Evolutionary conservation across 2,329 filamentous ascomycete species (phyloP).

Genomic region (Neofusicoccum ribis): DNA sequence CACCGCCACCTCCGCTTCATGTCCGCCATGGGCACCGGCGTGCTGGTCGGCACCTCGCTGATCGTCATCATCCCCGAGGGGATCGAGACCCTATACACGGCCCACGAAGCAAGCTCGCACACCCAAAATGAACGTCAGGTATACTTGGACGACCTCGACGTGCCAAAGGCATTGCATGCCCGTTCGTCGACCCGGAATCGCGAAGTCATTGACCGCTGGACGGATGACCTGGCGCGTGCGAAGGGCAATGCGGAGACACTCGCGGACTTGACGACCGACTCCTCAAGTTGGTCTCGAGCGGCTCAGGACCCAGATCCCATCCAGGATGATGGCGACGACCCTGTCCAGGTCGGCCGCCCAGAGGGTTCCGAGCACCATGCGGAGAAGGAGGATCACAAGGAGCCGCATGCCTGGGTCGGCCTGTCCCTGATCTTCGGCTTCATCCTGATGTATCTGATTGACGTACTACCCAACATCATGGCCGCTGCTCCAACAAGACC

Average conservation of each 20-base stretch:
- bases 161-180: background rate
- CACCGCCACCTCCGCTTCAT: slow-evolving; percentile 84
- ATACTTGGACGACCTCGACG: background rate
- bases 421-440: slow-evolving; percentile 86
- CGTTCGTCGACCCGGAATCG: background rate
- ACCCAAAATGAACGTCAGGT: background rate
- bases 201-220: slow-evolving; percentile 6
- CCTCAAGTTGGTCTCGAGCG: background rate
- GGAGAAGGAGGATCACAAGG: slow-evolving; percentile 42
- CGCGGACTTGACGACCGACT: background rate
- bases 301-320: slow-evolving; percentile 30
- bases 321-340: slow-evolving; percentile 39
- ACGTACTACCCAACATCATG: slow-evolving; percentile 48
- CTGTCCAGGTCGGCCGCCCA: slow-evolving; percentile 34
- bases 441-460: slow-evolving; percentile 94
- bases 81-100: slow-evolving; percentile 80
- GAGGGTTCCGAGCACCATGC: slow-evolving; percentile 44
- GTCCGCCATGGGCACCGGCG: slow-evolving; percentile 88
- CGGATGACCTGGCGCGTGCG: background rate
- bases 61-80: slow-evolving; percentile 98
- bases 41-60: slow-evolving; percentile 90
- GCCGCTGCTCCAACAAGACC: slow-evolving; percentile 61
- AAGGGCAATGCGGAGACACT: background rate
- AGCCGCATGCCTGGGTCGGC: slow-evolving; percentile 78
- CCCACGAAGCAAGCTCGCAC: slow-evolving; percentile 30